A percentile compares a stretch with the other conserved stretches of the same genome.
Evolutionary conservation across 805 yeast species (phyloP).

Genomic region (Grigorovia jiainica): DNA sequence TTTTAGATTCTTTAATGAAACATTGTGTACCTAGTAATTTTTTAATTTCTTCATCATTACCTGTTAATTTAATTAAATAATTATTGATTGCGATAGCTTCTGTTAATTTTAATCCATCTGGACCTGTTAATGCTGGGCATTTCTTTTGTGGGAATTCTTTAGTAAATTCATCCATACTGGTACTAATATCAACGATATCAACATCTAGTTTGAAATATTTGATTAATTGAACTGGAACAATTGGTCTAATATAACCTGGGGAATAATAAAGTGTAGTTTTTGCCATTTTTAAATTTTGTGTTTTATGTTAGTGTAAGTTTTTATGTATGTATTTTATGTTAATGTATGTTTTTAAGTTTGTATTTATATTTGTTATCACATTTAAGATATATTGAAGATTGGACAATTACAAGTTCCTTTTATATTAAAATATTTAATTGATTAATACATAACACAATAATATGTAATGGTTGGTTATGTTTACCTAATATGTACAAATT

Average conservation of each 20-base stretch:
- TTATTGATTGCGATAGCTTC: conserved; percentile 55
- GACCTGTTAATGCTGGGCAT: conserved; percentile 61
- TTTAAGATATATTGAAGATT: too few species aligned
- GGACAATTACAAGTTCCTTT: too few species aligned
- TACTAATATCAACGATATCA: conserved; percentile 33
- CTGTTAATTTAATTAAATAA: conserved; percentile 34
- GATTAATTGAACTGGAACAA: conserved; percentile 37
- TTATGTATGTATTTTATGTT: too few species aligned
- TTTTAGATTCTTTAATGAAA: conserved; percentile 30
- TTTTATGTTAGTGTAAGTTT: too few species aligned
- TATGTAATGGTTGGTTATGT: too few species aligned
- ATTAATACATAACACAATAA: too few species aligned
- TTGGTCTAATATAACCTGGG: conserved; percentile 37
- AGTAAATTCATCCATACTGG: conserved; percentile 22
- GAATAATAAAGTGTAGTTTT: conserved; percentile 18
- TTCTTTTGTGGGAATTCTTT: conserved; percentile 53
- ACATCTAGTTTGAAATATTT: conserved; percentile 54
- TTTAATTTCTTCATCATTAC: conserved; percentile 28
- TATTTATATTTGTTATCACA: too few species aligned
- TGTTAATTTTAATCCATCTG: conserved; percentile 61
- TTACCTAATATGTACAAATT: too few species aligned
- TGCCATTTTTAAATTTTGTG: too few species aligned
- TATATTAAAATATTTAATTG: too few species aligned
- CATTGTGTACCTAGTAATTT: conserved; percentile 43
- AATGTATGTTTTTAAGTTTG: too few species aligned